Evolutionary conservation across 2,329 filamentous ascomycete species (phyloP), one percentile per base, ranked within the genome.

Genomic region (Paracoccidioides lutzii): DNA sequence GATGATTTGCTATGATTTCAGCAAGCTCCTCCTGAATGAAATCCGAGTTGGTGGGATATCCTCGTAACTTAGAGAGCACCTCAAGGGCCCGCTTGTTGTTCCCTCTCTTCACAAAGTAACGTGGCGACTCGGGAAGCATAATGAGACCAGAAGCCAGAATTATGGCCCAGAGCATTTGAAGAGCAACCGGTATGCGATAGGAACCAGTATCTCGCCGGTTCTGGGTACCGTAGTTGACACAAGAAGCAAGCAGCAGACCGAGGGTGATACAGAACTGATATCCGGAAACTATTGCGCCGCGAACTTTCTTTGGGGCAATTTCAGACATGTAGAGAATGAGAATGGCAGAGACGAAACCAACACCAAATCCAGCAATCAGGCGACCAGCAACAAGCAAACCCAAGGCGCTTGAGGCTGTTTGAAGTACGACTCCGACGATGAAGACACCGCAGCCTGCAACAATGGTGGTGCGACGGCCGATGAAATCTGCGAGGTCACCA

Each of bases 271-370:
- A 88, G 77, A 90, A 90, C 68, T 90, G 87, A 75, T 90, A 90
- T 4, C 85, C 85, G 1, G 85, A 81, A n/a, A 91, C 87, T 52
- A 90, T 79, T 55, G 86, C 83, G 66, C 87, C 87, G 65, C 87
- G 82, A 61, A 93, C 84, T 70, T 87, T 88, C 70, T 79, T 80
- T 57, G 85, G 84, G 41, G 72, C 70, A 67, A 90, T 88, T 73
- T 90, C 88, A 51, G 84, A 88, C 87, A 93, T 91, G 80, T 93
- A 90, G 59, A 90, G 77, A 66, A 90, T 88, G 70, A 90, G 83
- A 64, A 89, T 83, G 64, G 87, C 85, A 7, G 85, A 88, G 62
- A 87, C 85, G 68, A 89, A 89, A 66, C 87, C 87, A 64, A 90
- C 85, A 77, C 87, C 87, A 56, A 89, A 69, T 69, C 87, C 87